Base-by-base conservation (phyloP, 352 stramenopile genomes). In the Globisporangium polare region DNA sequence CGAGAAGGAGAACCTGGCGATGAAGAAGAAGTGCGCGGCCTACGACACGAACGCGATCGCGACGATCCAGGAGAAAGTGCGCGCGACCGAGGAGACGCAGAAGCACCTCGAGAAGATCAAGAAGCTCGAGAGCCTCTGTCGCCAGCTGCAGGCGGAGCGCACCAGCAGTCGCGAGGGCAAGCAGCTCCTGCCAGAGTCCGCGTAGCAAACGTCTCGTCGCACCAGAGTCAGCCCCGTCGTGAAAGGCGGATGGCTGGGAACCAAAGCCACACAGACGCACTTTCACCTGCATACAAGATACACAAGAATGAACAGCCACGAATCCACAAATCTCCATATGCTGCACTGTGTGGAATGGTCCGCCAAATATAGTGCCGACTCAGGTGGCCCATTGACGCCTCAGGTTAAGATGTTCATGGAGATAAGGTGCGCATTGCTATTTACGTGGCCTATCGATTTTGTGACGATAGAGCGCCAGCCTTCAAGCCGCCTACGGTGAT, bases 71-170 rank as follows among this genome's bases (percentile, higher is more conserved):
- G 83, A 90, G 27, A 87, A 92, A 46, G 78, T 92, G 18, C 62
- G 74, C 29, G 65, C 71, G 18, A 63, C 60, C 1, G 80, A 90
- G 56, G 83, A 92, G 52, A 84, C 76, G 15, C 59, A 83, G n/a
- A 89, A 86, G 64, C 62, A 87, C 39, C 79, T 83, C 17, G 86
- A 94, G 45, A 93, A 94, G 68, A 77, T 95, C 37, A 88, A 83
- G 64, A 92, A 87, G 62, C 77, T 95, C 6, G 86, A 95, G 53
- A 90, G 65, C 57, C 64, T 95, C 37, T 95, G 86, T 56, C 86
- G 86, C 49, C 78, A 85, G 55, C 71, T 95, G 27, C 86, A 95
- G 69, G 86, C 81, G 0, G 86, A 95, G 65, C 80, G 82, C 43
- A 92, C 89, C 54, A 84, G 71, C 56, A 57, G 66, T 45, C 68